Base-by-base conservation (phyloP, 441 rosid species). In the Syzygium malaccense region DNA sequence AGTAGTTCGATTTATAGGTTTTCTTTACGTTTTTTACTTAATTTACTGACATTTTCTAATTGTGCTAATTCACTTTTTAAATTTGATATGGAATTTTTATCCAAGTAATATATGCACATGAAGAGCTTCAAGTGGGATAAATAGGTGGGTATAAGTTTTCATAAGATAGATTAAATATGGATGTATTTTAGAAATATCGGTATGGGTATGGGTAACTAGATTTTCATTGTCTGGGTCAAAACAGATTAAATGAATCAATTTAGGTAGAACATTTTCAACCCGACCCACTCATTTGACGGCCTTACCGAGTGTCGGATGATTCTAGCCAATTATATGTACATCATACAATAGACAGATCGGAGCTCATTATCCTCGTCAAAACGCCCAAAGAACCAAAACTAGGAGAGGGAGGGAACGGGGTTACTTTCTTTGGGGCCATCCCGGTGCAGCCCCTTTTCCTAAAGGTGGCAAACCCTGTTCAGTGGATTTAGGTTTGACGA, bases 201-300 rank as follows among this genome's bases (percentile, higher is more conserved):
- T 25, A 0, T 0, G 1, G 62, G 0, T 57, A 57, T 57, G 25
- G 1, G 6, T 57, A n/a, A 57, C 0, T 57, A 11, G 9, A 57
- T 11, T 4, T 25, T 3, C 11, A 25, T 57, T 25, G 3, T 0
- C 0, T 57, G 0, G 2, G 14, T 25, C n/a, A 25, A 0, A 57
- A 25, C 26, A 3, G 14, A 1, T 57, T 57, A 57, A 57, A 57
- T 26, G 1, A 10, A 41, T 57, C 7, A 26, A 57, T 25, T 57
- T 25, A 2, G 14, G 0, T 57, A 57, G 14, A 13, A 57, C 62
- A 25, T 57, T 57, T 56, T 8, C 0, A 0, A 25, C 14, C 30
- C 6, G 12, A 28, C n/a, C n/a, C 5, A 5, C 30, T 6, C 64
- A 57, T 26, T 57, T 57, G 11, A 57, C 0, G 4, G 0, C 30